Evolutionary conservation across 768 basidiomycete genomes (phyloP), one percentile per base, ranked within the genome.

Genomic region (Amanita pallidorosea): DNA sequence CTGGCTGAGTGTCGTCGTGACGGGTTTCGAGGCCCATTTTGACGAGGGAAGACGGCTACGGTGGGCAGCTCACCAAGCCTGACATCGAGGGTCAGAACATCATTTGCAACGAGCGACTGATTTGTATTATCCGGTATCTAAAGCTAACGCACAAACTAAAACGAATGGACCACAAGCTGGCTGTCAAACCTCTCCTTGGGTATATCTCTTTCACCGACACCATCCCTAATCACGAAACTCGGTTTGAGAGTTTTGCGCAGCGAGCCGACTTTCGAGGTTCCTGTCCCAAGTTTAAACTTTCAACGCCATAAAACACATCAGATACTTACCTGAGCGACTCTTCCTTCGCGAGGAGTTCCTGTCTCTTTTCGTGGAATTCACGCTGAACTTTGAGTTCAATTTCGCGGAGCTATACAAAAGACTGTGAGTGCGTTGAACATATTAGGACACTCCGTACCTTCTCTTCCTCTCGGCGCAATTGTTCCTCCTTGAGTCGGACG

Each of bases 401-500:
- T 71, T 99, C 96, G 55, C 95, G 91, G 57, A 99, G 77, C 84
- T 90, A 58, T 49, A 48, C 17, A 53, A 54, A 51, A 52, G 54
- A 33, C 4, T 33, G 4, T 33, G 12, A 33, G 51, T 47, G 58
- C 40, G 38, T 35, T 37, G 49, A 49, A 36, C 33, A 40, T n/a
- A 4, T 9, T 27, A 25, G 43, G 8, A 45, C 53, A 45, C 12
- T n/a, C 11, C 15, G 11, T 34, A 88, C 85, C 76, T 95, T 95
- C 74, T 96, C 92, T 72, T 96, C 93, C 66, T 99, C 96, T 54
- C 88, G 74, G 59, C 94, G 85, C 53, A 99, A 83, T 65, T 98
- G 96, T 65, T 99, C 96, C 71, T 98, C 96, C 73, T 98, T 98
- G 72, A 98, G 83, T 51, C 95, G 87, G 42, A 97, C 93, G 54